Evolutionary conservation across 2,329 filamentous ascomycete species (phyloP).

Genomic region (Fusarium anthophilum): DNA sequence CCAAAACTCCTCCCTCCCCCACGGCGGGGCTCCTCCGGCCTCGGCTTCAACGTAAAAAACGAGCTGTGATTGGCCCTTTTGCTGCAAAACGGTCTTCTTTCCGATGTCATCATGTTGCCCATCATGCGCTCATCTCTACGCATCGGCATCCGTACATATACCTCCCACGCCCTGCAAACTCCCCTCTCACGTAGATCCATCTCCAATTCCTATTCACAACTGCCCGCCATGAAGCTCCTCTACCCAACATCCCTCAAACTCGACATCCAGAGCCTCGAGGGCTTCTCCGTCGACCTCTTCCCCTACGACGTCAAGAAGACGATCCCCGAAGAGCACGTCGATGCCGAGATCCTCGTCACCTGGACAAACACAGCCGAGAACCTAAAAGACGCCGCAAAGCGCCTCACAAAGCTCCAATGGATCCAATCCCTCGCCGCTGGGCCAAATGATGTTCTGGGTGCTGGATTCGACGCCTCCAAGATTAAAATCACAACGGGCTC

Average conservation of each 20-base stretch:
- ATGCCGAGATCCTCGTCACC: slow-evolving; percentile 69
- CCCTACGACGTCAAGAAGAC: slow-evolving; percentile 66
- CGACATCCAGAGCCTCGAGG: slow-evolving; percentile 63
- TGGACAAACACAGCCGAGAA: slow-evolving; percentile 69
- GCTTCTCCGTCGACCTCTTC: slow-evolving; percentile 66
- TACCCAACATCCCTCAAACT: slow-evolving; percentile 71
- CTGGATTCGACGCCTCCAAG: slow-evolving; percentile 64
- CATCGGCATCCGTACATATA: slow-evolving; percentile 31
- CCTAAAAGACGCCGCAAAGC: slow-evolving; percentile 64
- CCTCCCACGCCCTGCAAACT: slow-evolving; percentile 1
- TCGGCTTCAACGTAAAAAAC: neutral
- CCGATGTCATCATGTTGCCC: slow-evolving; percentile 23
- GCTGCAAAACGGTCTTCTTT: slow-evolving; percentile 30
- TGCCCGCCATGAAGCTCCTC: slow-evolving; percentile 66
- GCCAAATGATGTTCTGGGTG: slow-evolving; percentile 70
- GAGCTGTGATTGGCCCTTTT: neutral
- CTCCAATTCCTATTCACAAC: neutral
- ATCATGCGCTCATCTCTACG: slow-evolving; percentile 29
- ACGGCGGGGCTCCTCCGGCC: slow-evolving; percentile 30
- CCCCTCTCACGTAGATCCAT: neutral
- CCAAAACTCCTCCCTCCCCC: slow-evolving; percentile 26
- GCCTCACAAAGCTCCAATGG: slow-evolving; percentile 68
- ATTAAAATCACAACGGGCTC: slow-evolving; percentile 68
- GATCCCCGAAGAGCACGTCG: slow-evolving; percentile 66
- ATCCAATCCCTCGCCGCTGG: slow-evolving; percentile 74